Conservation (phyloP, 345 rosid species). For the Carallia brachiata region DNA sequence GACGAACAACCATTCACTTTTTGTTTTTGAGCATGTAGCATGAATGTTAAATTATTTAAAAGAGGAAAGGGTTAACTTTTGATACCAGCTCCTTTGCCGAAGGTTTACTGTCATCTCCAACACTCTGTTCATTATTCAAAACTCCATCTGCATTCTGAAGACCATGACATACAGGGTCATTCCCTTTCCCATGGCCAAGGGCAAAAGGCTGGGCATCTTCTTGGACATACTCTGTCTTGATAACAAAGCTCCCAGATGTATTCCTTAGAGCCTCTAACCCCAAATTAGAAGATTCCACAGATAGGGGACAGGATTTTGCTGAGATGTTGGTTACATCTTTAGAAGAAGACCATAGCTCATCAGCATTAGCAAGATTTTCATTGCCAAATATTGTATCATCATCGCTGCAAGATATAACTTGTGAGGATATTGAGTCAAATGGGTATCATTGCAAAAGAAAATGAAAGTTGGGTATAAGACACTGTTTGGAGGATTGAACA, state of each 20-base stretch:
- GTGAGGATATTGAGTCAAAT: slow-evolving; percentile 83
- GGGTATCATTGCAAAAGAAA: slow-evolving; percentile 20
- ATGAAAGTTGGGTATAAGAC: background rate
- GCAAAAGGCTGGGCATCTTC: slow-evolving; percentile 45
- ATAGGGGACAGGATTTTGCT: slow-evolving; percentile 46
- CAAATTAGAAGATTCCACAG: slow-evolving; percentile 45
- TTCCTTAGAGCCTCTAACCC: slow-evolving; percentile 40
- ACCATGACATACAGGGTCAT: slow-evolving; percentile 42
- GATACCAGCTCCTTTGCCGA: slow-evolving; percentile 53
- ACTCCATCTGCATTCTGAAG: slow-evolving; percentile 28
- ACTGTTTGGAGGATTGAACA: background rate
- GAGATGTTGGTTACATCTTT: slow-evolving; percentile 55
- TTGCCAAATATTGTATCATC: slow-evolving; percentile 81
- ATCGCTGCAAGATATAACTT: slow-evolving; percentile 93
- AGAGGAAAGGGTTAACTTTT: background rate
- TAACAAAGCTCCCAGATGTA: slow-evolving; percentile 34
- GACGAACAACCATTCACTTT: background rate
- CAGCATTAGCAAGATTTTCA: slow-evolving; percentile 57
- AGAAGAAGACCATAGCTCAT: slow-evolving; percentile 76
- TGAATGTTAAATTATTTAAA: too few species aligned
- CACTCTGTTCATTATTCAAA: slow-evolving; percentile 33
- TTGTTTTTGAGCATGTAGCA: too few species aligned
- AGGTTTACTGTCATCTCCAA: slow-evolving; percentile 32
- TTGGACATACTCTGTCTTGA: slow-evolving; percentile 49
- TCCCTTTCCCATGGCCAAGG: slow-evolving; percentile 36